Evolutionary conservation across 2,329 filamentous ascomycete species (phyloP).

Genomic region (Alternaria sp.): DNA sequence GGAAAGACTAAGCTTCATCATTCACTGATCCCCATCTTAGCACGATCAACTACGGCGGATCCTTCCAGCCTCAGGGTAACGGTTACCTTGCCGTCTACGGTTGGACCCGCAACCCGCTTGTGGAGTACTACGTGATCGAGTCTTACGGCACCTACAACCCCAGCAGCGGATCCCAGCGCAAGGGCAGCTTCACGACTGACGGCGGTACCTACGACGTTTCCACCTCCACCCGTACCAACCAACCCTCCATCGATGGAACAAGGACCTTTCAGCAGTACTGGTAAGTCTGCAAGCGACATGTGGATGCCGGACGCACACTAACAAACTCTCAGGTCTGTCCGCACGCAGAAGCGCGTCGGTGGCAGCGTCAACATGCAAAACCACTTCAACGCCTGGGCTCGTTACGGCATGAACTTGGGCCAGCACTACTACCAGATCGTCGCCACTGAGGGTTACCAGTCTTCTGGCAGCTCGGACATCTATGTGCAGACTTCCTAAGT

Average conservation of each 20-base stretch:
- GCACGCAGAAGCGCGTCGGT: conserved; percentile 55
- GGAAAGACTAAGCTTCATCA: background rate
- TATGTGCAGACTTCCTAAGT: conserved; percentile 9
- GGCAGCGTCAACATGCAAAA: conserved; percentile 45
- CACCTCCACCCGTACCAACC: conserved; percentile 54
- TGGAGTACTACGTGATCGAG: conserved; percentile 66
- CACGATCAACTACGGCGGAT: conserved; percentile 24
- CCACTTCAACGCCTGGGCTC: conserved; percentile 39
- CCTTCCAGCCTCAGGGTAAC: conserved; percentile 24
- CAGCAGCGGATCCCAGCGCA: conserved; percentile 50
- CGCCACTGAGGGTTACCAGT: conserved; percentile 61
- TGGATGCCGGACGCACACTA: background rate
- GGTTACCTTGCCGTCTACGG: conserved; percentile 57
- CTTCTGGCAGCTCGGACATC: conserved; percentile 45
- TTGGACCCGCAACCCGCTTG: conserved; percentile 59
- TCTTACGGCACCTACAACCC: conserved; percentile 56
- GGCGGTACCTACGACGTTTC: conserved; percentile 61
- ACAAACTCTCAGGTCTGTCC: conserved; percentile 39
- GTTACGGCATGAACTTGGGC: conserved; percentile 28
- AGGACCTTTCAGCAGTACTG: conserved; percentile 62
- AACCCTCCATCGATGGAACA: conserved; percentile 60
- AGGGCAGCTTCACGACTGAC: conserved; percentile 58
- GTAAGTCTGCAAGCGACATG: conserved; percentile 33
- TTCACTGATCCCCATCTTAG: background rate
- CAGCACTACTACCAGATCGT: conserved; percentile 47